Evolutionary conservation across 495 filamentous ascomycete genomes (phyloP), one percentile per base, ranked within the genome.

Genomic region (Daldinia caldariorum): DNA sequence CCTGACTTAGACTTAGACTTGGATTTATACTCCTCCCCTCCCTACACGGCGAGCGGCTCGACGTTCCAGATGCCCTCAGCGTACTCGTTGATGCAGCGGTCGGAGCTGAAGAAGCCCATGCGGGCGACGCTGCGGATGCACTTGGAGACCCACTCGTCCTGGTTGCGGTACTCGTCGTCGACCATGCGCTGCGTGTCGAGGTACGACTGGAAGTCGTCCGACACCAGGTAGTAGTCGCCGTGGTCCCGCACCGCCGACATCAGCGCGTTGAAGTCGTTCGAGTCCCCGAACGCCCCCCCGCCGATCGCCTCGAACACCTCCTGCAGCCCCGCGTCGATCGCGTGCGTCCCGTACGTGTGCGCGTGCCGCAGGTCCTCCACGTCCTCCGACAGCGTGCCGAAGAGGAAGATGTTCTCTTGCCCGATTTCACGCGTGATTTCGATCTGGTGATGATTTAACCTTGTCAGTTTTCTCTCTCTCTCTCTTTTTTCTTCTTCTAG

Each of bases 61-160:
- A 96, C 79, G 70, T 97, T 98, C 94, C 95, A 99, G 75, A 99
- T 97, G 55, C 84, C 89, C 79, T 99, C 94, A 12, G 95, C 94
- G 81, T 99, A 99, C 86, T 99, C 96, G 74, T 93, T 91, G 70
- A 97, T 97, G 77, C 96, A 97, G n/a, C 95, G 85, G 79, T 99
- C 95, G 56, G 90, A 92, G 58, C 88, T 93, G 83, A 99, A 99
- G 86, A 98, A 98, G 10, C 95, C 95, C 95, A 99, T 98, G 16
- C 93, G 82, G 12, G 91, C 87, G 3, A 98, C 95, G 54, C 89
- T 92, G 38, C 86, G 90, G 72, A 99, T 97, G 66, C 86, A 90
- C 86, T 97, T 97, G 35, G 85, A 89, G 37, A 94, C 80, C 95
- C 95, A 99, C 73, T 90, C 91, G 60, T 97, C 93, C 79, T 94